These are phyloP conservation scores for Apiosordaria backusii DNA, from an alignment of 495 filamentous ascomycete genomes.

Conservation along the genomic window DNA sequence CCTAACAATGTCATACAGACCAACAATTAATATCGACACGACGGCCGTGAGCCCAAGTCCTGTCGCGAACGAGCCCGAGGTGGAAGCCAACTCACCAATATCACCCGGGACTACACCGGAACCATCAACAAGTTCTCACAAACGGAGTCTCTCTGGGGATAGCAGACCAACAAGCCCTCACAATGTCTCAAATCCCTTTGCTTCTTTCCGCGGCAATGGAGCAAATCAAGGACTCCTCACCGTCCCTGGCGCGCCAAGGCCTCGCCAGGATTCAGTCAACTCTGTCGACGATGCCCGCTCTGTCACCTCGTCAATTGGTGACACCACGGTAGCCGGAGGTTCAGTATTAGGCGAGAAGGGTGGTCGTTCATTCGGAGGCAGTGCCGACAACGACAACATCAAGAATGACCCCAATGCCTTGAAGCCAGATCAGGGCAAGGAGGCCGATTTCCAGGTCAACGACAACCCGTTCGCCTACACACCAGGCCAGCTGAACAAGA, in stretches of 20 bases:
- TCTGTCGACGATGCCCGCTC: conserved; percentile 50
- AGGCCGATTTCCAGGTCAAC: conserved; percentile 59
- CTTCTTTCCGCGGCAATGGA: conserved; percentile 40
- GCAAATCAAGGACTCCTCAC: conserved; percentile 46
- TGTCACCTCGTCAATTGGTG: conserved; percentile 41
- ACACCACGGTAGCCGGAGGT: conserved; percentile 35
- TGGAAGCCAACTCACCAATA: conserved; percentile 38
- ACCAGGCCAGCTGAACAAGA: conserved; percentile 67
- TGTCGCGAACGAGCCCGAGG: conserved; percentile 18
- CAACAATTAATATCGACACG: conserved; percentile 75
- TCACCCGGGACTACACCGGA: conserved; percentile 43
- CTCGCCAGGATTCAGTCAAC: conserved; percentile 53
- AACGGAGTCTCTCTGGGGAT: conserved; percentile 44
- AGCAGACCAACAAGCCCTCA: conserved; percentile 85
- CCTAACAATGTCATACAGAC: conserved; percentile 36
- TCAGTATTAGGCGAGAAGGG: conserved; percentile 40
- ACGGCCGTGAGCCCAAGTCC: conserved; percentile 54
- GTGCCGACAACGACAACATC: conserved; percentile 44
- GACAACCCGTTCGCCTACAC: conserved; percentile 71
- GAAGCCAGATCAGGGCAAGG: conserved; percentile 61
- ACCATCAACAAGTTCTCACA: conserved; percentile 45
- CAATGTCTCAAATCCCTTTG: conserved; percentile 73
- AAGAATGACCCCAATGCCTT: conserved; percentile 55
- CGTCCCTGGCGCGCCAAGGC: conserved; percentile 46
- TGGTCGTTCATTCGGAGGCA: conserved; percentile 26